These are phyloP conservation scores for Carpinus fangiana DNA, from an alignment of 306 rosid genomes.

Conservation along the genomic window DNA sequence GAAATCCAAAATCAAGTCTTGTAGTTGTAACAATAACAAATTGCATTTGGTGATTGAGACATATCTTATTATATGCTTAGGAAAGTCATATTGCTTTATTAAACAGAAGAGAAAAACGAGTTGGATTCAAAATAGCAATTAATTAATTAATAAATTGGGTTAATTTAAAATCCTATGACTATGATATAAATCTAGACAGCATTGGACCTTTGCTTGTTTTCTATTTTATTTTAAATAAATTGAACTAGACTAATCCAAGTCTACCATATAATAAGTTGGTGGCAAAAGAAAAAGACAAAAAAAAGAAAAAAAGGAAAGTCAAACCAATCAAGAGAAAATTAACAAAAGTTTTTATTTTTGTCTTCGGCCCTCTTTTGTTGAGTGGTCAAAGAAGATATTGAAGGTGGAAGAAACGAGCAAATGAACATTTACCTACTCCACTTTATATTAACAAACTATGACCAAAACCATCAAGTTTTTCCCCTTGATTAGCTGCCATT, in stretches of 20 bases:
- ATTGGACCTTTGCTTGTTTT: too few relatives aligned
- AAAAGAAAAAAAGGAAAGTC: conserved; percentile 27
- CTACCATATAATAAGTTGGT: conserved; percentile 5
- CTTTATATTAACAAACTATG: conserved; percentile 14
- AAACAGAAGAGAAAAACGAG: too few relatives aligned
- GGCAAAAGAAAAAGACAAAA: not conserved
- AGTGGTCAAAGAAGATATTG: conserved; percentile 3
- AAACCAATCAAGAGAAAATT: conserved; percentile 34
- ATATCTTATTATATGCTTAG: too few relatives aligned
- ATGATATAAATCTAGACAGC: too few relatives aligned
- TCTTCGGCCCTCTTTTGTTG: not conserved
- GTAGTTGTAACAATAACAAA: too few relatives aligned
- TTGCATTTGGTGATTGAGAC: too few relatives aligned
- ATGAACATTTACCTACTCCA: conserved; percentile 48
- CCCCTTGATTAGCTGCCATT: conserved; percentile 8
- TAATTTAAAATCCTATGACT: too few relatives aligned
- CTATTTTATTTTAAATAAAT: too few relatives aligned
- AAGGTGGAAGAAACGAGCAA: conserved; percentile 39
- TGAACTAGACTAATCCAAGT: not conserved
- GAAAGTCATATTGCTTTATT: too few relatives aligned
- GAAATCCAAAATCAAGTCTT: too few relatives aligned
- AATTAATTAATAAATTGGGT: too few relatives aligned
- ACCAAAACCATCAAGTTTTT: not conserved
- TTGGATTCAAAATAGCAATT: too few relatives aligned
- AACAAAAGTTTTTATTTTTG: conserved; percentile 1